Base-by-base conservation (phyloP, 1,284 basidiomycete species). In the Trichosporon asahii region DNA sequence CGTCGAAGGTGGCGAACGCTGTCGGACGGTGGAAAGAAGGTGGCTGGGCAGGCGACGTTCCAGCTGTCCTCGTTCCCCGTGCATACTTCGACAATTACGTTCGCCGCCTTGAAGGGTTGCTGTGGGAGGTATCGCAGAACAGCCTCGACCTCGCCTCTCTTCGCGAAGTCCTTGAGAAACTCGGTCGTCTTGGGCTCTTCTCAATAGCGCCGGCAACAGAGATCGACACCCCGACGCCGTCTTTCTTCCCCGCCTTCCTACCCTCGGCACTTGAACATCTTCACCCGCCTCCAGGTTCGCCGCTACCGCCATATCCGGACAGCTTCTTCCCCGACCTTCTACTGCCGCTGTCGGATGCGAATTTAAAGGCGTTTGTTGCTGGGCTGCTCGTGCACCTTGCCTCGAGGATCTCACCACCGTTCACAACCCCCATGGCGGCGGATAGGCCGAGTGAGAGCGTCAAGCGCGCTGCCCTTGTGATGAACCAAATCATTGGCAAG, bases 251-350 rank as follows among this genome's bases (percentile, higher is more conserved):
- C 0, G 67, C 79, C 0, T 72, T 82, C 9, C 70, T 82, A 11
- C 81, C 80, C 0, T 66, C 70, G 57, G 61, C 77, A 83, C 66
- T 78, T 76, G 40, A 84, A 85, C 60, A 78, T 88, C 65, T 85
- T 82, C 35, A 89, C 86, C 77, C 85, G 27, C 65, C 73, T 65
- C n/a, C 73, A 9, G 18, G 70, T 53, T 72, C 86, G 89, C 33
- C 88, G 87, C 55, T 94, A 71, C 88, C 89, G 6, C 74, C 85
- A 73, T 83, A 66, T 86, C 88, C 57, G 77, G 78, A 14, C 80
- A 67, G 31, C 84, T 63, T 86, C 86, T 64, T 89, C 86, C 3
- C 90, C 88, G 71, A 85, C 86, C 33, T 93, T 88, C 6, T 94
- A 89, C 84, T 93, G 88, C 80, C 79, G 78, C 60, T 84, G 81